A percentile compares a stretch with the other conserved stretches of the same genome.
These are phyloP conservation scores for Mucor plumbeus DNA, from an alignment of 371 early-diverging fungal genomes.

Conservation along the genomic window DNA sequence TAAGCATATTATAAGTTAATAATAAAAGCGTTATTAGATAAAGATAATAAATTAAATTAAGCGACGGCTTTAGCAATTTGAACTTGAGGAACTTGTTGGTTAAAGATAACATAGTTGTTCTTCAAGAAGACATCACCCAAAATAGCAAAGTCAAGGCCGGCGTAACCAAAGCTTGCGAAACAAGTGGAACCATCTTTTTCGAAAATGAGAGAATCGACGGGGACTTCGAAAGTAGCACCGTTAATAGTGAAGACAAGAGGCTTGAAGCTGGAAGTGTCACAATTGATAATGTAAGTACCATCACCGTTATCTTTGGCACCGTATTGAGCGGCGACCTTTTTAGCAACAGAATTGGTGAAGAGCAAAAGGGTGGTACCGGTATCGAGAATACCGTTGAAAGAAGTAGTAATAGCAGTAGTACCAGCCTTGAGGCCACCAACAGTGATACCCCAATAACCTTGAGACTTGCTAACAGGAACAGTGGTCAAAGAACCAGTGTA, in stretches of 20 bases:
- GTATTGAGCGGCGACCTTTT: conserved; percentile 25
- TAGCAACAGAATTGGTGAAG: conserved; percentile 47
- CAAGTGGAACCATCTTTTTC: conserved; percentile 23
- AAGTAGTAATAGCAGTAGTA: conserved; percentile 7
- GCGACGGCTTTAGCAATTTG: conserved; percentile 25
- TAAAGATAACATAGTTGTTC: conserved; percentile 55
- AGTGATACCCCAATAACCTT: conserved; percentile 52
- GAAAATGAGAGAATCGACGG: conserved; percentile 29
- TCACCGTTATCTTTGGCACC: conserved; percentile 35
- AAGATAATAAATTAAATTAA: background rate
- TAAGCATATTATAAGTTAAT: background rate
- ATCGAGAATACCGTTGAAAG: conserved; percentile 57
- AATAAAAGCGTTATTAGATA: background rate
- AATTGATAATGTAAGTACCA: conserved; percentile 33
- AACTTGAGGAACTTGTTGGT: conserved; percentile 35
- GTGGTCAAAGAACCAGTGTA: conserved; percentile 56
- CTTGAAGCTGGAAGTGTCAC: conserved; percentile 25
- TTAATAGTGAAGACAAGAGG: conserved; percentile 29
- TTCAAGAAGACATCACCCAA: conserved; percentile 56
- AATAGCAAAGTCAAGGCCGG: conserved; percentile 35
- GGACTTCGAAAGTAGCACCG: conserved; percentile 25
- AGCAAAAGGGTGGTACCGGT: conserved; percentile 70
- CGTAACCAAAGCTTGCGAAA: conserved; percentile 29
- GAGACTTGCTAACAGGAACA: conserved; percentile 51
- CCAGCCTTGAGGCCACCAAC: conserved; percentile 40